A percentile compares a stretch with the other conserved stretches of the same genome.
phyloP scores from a whole-genome alignment of 768 basidiomycete genomes.

The Lyophyllum shimeji region DNA sequence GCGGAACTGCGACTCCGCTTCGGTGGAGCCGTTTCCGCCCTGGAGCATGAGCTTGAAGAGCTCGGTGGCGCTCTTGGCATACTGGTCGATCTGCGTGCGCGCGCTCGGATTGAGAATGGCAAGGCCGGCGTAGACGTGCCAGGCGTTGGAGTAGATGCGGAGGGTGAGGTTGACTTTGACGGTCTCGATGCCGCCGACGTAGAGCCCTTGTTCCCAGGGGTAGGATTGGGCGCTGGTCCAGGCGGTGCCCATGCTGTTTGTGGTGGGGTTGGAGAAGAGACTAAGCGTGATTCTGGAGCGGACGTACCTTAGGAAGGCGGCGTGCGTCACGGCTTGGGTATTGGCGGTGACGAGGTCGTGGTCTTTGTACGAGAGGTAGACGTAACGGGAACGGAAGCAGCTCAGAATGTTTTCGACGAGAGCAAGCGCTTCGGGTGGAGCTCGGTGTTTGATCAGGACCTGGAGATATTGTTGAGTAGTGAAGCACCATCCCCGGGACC shows the following conservation, averaged over 20 bases:
- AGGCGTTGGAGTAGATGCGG: conserved; percentile 95
- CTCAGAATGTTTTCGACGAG: conserved; percentile 83
- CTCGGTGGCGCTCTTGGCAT: conserved; percentile 79
- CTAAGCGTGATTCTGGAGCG: background rate
- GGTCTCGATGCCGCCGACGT: conserved; percentile 96
- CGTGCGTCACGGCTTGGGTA: conserved; percentile 97
- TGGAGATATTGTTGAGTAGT: conserved; percentile 28
- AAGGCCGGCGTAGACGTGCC: conserved; percentile 99
- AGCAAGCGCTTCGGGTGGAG: conserved; percentile 63
- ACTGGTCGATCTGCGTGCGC: conserved; percentile 86
- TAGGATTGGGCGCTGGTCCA: conserved; percentile 79
- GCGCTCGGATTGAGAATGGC: conserved; percentile 96
- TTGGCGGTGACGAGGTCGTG: conserved; percentile 97
- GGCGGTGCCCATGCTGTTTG: conserved; percentile 91
- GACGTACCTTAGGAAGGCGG: conserved; percentile 88
- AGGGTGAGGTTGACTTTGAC: conserved; percentile 97
- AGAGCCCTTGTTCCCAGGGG: conserved; percentile 95
- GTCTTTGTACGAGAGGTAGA: conserved; percentile 93
- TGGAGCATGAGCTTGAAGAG: conserved; percentile 95
- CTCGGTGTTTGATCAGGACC: conserved; percentile 90
- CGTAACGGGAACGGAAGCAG: conserved; percentile 81
- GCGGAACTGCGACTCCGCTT: conserved; percentile 50
- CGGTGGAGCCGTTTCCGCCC: conserved; percentile 37
- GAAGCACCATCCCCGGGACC: background rate
- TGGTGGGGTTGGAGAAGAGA: background rate